Base-by-base conservation (phyloP, 176 grass and related monocot species). In the Aegilops bicornis region DNA sequence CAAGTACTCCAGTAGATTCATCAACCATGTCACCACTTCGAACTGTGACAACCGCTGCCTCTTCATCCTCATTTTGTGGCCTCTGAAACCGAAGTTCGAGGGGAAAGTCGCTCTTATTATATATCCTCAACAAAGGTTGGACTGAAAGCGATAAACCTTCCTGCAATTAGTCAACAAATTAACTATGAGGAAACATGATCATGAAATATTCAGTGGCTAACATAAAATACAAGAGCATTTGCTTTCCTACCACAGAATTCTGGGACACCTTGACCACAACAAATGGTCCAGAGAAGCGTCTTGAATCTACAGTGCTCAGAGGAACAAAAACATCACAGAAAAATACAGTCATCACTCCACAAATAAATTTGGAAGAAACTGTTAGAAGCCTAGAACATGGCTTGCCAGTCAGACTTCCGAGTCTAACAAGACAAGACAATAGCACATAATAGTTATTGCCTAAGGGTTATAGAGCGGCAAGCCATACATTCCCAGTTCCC, bases 241-340 rank as follows among this genome's bases (percentile, higher is more conserved):
- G 25, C 25, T 87, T 83, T 81, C 52, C 64, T 86, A 96, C 94
- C 94, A 92, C 91, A 79, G 73, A 75, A 88, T 88, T 85, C 64
- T 92, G 92, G 76, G 75, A 92, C 80, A 97, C 91, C 73, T 97
- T 93, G 58, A 88, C 85, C 70, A 92, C 94, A 91, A 93, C 70
- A 97, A 92, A 94, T 90, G 94, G 91, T 68, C 94, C 94, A 86
- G 94, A 89, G 80, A 90, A 89, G 63, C 82, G 93, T 90, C 85
- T 93, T 25, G 83, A 82, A 78, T 94, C 94, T 97, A 85, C 35
- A 86, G 33, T 72, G 79, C 27, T 77, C 64, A 80, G 11, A 76
- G 6, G 33, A 79, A 76, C 7, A 71, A 82, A 78, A 36, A 54
- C 17, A 70, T 31, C 15, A 85, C n/a, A 47, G 14, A 22, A 62